These are phyloP conservation scores for Plasmopara halstedii DNA, from an alignment of 352 stramenopile genomes.

Conservation along the genomic window DNA sequence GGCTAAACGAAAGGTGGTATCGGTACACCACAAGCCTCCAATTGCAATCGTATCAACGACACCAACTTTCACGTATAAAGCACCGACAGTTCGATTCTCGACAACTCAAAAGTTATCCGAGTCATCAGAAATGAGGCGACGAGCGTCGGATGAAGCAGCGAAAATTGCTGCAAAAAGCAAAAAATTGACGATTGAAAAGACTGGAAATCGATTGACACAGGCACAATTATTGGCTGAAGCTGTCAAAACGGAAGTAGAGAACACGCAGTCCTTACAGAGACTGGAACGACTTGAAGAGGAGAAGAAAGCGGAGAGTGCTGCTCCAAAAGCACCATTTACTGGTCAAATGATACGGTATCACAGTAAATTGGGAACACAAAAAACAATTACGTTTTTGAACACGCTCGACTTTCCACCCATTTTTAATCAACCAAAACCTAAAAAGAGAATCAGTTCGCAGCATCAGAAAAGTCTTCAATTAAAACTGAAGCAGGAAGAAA, in stretches of 20 bases:
- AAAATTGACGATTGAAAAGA: constrained; percentile 26
- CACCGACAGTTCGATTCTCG: constrained; percentile 43
- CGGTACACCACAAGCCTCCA: background rate
- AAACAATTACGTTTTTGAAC: constrained; percentile 82
- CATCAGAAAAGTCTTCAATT: constrained; percentile 24
- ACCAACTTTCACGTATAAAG: constrained; percentile 15
- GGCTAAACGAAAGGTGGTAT: constrained; percentile 7
- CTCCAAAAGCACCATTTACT: constrained; percentile 64
- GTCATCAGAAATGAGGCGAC: constrained; percentile 49
- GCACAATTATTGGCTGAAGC: constrained; percentile 62
- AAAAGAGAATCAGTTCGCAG: constrained; percentile 41
- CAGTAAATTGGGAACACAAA: constrained; percentile 50
- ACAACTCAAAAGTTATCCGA: constrained; percentile 53
- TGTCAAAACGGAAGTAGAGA: constrained; percentile 72
- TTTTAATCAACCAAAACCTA: constrained; percentile 54
- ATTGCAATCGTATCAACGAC: constrained; percentile 2
- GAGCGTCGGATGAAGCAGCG: constrained; percentile 45
- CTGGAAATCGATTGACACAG: constrained; percentile 53
- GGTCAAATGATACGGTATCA: constrained; percentile 63
- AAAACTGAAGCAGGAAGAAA: constrained; percentile 16
- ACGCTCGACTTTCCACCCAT: constrained; percentile 50
- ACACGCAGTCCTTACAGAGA: constrained; percentile 67
- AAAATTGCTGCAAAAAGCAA: constrained; percentile 30
- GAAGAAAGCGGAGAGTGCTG: constrained; percentile 58
- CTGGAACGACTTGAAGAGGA: constrained; percentile 79